Evolutionary conservation across 441 rosid species (phyloP).

Genomic region (Arabidopsis hybrid): DNA sequence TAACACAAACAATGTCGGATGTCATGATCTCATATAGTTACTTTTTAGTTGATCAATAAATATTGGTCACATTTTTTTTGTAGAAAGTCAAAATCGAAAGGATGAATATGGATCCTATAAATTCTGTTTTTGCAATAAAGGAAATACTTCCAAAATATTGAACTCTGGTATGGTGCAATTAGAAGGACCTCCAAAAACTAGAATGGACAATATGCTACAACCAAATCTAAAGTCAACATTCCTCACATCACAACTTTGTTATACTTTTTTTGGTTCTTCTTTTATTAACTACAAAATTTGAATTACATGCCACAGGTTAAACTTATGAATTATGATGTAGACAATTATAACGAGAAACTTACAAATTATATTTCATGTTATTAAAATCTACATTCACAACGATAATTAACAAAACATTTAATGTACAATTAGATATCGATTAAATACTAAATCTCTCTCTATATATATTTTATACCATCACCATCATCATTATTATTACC

Average conservation of each 20-base stretch:
- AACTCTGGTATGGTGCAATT: conserved; percentile 14
- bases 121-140: neutral
- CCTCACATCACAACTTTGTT: neutral
- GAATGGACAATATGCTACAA: conserved; percentile 40
- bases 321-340: neutral
- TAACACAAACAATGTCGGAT: neutral
- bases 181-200: conserved; percentile 31
- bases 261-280: neutral
- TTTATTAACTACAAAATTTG: neutral
- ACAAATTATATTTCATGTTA: neutral
- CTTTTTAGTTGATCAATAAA: conserved; percentile 4
- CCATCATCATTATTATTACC: conserved; percentile 13
- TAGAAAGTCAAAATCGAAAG: neutral
- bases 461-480: conserved; percentile 15
- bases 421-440: conserved; percentile 18
- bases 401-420: conserved; percentile 10
- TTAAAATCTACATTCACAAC: conserved; percentile 23
- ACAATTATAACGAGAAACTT: neutral
- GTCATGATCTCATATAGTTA: neutral
- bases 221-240: conserved; percentile 25
- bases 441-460: neutral
- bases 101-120: neutral
- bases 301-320: neutral
- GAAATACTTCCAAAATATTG: neutral
- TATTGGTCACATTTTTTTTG: neutral